Evolutionary conservation across 805 yeast genomes (phyloP).

Genomic region (Pichia membranifaciens): DNA sequence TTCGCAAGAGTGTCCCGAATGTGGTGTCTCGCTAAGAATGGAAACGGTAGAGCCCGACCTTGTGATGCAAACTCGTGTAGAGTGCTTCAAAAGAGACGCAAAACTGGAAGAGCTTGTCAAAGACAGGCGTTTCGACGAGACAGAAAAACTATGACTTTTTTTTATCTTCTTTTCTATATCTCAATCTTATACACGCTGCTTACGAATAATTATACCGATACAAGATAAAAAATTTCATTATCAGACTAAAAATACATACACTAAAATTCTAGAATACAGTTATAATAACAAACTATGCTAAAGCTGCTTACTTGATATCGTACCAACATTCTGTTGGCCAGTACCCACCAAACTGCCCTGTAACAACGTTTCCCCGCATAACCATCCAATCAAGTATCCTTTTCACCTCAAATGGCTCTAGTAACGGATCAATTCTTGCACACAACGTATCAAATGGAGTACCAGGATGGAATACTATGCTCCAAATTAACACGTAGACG

Average conservation of each 20-base stretch:
- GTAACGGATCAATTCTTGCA: constrained; percentile 23
- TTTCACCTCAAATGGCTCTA: constrained; percentile 35
- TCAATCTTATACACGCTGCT: background rate
- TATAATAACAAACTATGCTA: too few relatives aligned
- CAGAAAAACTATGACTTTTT: constrained; percentile 9
- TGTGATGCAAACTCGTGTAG: constrained; percentile 15
- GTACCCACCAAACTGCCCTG: constrained; percentile 34
- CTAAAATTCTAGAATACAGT: background rate
- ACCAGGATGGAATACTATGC: constrained; percentile 53
- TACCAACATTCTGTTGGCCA: constrained; percentile 45
- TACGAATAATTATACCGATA: too few relatives aligned
- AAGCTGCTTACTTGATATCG: background rate
- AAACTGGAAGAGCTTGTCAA: constrained; percentile 5
- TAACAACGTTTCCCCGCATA: constrained; percentile 32
- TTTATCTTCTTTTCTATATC: background rate
- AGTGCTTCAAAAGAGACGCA: constrained; percentile 12
- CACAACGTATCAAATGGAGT: constrained; percentile 27
- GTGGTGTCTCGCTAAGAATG: constrained; percentile 28
- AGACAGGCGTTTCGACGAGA: constrained; percentile 6
- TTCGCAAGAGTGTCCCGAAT: constrained; percentile 50
- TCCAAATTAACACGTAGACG: constrained; percentile 40
- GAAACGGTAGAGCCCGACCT: constrained; percentile 11
- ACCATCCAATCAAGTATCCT: constrained; percentile 42
- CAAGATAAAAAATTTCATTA: too few relatives aligned
- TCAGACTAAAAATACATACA: constrained; percentile 6